Evolutionary conservation across 2,329 filamentous ascomycete species (phyloP).

Genomic region (Cladosporium sp.): DNA sequence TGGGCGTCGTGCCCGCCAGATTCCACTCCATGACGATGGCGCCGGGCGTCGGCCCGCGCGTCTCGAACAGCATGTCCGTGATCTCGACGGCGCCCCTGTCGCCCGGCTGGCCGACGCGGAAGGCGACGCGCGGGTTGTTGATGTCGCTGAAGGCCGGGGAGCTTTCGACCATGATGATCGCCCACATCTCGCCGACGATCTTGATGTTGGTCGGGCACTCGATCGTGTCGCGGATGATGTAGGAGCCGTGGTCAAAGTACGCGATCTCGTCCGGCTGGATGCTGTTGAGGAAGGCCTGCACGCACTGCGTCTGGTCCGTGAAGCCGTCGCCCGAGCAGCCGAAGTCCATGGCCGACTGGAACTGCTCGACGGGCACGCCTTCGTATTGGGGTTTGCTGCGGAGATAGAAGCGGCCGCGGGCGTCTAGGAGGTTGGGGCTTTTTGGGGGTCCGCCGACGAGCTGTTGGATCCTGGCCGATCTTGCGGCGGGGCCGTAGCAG

Average conservation of each 20-base stretch:
- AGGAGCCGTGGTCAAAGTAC: constrained; percentile 60
- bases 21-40: constrained; percentile 93
- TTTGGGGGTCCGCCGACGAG: constrained; percentile 47
- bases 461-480: constrained; percentile 28
- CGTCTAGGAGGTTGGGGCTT: constrained; percentile 59
- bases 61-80: constrained; percentile 79
- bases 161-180: constrained; percentile 78
- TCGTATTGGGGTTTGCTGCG: constrained; percentile 86
- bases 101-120: constrained; percentile 73
- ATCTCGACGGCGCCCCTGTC: constrained; percentile 80
- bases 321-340: constrained; percentile 72
- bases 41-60: constrained; percentile 73
- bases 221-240: constrained; percentile 55
- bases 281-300: constrained; percentile 71
- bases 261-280: constrained; percentile 53
- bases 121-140: constrained; percentile 71
- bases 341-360: constrained; percentile 56
- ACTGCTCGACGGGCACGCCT: constrained; percentile 56
- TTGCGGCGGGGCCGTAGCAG: constrained; percentile 25
- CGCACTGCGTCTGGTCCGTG: constrained; percentile 77
- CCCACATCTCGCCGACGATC: constrained; percentile 89
- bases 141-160: constrained; percentile 65
- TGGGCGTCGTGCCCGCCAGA: constrained; percentile 58
- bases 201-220: constrained; percentile 57
- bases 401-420: constrained; percentile 58